Evolutionary conservation across 441 rosid genomes (phyloP), one percentile per base, ranked within the genome.

Genomic region (Croton laevigatus): DNA sequence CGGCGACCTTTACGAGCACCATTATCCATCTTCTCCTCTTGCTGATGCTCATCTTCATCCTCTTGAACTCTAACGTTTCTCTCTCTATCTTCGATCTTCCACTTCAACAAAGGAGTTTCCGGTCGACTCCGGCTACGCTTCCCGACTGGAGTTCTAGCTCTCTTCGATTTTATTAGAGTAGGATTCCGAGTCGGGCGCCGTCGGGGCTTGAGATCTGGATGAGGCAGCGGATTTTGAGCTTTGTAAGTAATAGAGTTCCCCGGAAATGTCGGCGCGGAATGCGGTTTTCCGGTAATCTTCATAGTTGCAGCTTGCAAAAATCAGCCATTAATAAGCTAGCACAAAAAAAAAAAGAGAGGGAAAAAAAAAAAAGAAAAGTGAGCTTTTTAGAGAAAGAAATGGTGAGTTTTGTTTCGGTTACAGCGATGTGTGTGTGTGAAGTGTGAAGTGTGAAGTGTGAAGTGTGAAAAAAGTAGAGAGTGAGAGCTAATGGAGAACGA

Each of bases 81-180:
- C 48, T 73, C 85, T 49, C 62, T 77, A 75, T 85, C 97, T 48
- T 88, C 93, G 19, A 82, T 80, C 78, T 86, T 92, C 97, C 97
- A 92, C 77, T 82, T 88, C 76, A 87, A 74, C 27, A 90, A 67
- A 0, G 97, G 96, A n/a, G 99, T 94, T 78, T 89, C 97, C 4
- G 96, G 94, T 12, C 98, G 74, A 74, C 91, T 91, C 71, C 95
- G 63, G 57, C 13, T 66, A 45, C 71, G 49, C 10, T 87, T 81
- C 55, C 88, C 80, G 11, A 68, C 71, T 17, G 85, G 55, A 74
- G 73, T 75, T 17, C 80, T 82, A 34, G 83, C 69, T 75, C 85
- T 84, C 79, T 75, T 85, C 66, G 80, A 69, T 71, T 87, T 84
- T 70, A 82, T 73, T 76, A 81, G 74, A 58, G 83, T 84, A 65